phyloP scores from a whole-genome alignment of 177 flowering plant species.

The Vitis hybrid region DNA sequence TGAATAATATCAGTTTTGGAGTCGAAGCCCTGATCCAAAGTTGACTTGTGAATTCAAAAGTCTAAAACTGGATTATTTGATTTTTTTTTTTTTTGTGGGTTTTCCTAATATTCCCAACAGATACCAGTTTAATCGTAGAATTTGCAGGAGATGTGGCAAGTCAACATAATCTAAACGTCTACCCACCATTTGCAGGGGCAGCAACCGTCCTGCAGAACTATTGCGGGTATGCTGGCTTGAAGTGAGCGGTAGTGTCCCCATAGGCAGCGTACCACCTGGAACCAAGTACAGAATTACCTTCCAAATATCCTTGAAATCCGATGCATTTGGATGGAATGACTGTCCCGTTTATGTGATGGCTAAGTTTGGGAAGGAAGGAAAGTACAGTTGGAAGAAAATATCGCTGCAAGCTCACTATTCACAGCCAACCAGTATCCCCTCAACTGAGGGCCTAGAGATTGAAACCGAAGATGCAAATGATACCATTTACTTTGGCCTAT shows the following conservation, averaged over 20 bases:
- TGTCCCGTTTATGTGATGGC: too few relatives aligned
- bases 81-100: too few relatives aligned
- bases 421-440: too few relatives aligned
- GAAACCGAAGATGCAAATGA: neutral
- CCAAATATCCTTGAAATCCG: constrained; percentile 10
- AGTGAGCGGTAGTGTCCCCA: constrained; percentile 17
- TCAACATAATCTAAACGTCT: too few relatives aligned
- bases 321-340: constrained; percentile 4
- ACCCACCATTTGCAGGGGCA: neutral
- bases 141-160: neutral
- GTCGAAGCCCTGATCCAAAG: too few relatives aligned
- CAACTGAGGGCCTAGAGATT: neutral
- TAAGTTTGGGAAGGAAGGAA: constrained; percentile 2
- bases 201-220: constrained; percentile 17
- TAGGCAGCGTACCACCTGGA: neutral
- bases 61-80: too few relatives aligned
- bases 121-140: too few relatives aligned
- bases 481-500: constrained; percentile 29
- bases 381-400: constrained; percentile 6
- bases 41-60: too few relatives aligned
- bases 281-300: constrained; percentile 19
- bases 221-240: constrained; percentile 41
- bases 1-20: too few relatives aligned
- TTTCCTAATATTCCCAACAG: too few relatives aligned
- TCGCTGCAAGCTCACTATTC: neutral